phyloP scores from a whole-genome alignment of 352 stramenopile species.

The Globisporangium paroecandrum region DNA sequence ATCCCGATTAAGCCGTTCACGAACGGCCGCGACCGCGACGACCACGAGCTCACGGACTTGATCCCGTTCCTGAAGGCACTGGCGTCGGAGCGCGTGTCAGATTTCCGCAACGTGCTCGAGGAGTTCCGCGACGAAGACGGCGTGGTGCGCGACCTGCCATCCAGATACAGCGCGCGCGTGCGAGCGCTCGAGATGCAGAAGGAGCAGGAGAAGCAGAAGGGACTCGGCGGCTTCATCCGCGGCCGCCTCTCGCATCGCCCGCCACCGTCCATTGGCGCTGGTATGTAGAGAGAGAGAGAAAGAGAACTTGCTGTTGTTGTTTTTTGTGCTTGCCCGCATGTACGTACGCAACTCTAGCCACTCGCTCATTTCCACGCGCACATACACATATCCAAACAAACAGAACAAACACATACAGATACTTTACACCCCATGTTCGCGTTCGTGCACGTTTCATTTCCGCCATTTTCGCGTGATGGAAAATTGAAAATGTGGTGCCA shows the following conservation, averaged over 20 bases:
- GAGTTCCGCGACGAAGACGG: constrained; percentile 85
- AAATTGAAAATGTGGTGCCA: neutral
- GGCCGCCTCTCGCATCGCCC: constrained; percentile 69
- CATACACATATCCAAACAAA: neutral
- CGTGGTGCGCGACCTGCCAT: constrained; percentile 68
- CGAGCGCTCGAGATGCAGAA: constrained; percentile 79
- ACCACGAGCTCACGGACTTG: constrained; percentile 75
- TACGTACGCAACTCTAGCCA: neutral
- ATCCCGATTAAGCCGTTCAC: constrained; percentile 80
- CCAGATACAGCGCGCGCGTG: constrained; percentile 77
- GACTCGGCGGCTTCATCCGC: constrained; percentile 79
- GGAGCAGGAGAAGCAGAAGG: constrained; percentile 76
- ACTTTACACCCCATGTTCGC: neutral
- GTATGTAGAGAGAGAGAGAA: constrained; percentile 11
- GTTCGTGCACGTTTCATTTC: constrained; percentile 2
- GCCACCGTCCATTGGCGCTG: constrained; percentile 13
- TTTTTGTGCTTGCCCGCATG: neutral
- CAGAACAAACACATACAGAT: constrained; percentile 4
- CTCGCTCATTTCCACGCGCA: neutral
- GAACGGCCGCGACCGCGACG: constrained; percentile 71
- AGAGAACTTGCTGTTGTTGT: neutral
- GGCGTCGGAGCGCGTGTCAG: constrained; percentile 64
- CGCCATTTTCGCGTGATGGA: neutral
- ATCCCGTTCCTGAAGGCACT: constrained; percentile 86
- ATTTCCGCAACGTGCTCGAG: constrained; percentile 72